Base-by-base conservation (phyloP, 2,329 filamentous ascomycete genomes). In the Fusarium neocosmosporiellum region DNA sequence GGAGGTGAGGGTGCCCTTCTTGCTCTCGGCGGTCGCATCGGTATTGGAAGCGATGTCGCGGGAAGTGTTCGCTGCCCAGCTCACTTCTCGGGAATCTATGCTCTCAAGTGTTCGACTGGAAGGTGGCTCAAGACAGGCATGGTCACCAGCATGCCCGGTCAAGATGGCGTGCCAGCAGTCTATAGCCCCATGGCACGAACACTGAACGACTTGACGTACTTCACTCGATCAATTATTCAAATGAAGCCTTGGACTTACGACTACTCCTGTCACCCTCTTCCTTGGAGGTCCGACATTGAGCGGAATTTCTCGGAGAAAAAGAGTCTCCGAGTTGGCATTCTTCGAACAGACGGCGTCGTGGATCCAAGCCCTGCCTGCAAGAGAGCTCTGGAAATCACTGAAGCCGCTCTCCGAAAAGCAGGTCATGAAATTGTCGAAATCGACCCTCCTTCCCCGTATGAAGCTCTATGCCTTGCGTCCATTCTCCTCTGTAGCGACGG, bases 141-240 rank as follows among this genome's bases (percentile, higher is more conserved):
- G 80, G 89, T 89, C 69, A 98, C 95, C 0, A 95, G 93, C 76
- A 98, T 98, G 94, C 91, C 93, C 0, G 96, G 96, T 0, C 95
- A 98, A 80, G 96, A 98, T 79, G 95, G 95, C 1, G 91, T 98
- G 34, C 91, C 94, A 1, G 94, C 92, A 71, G 94, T 98, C 22
- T 98, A 95, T 83, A 96, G 93, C 66, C 95, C 95, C 7, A 98
- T 98, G 96, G 90, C 95, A 4, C 89, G 95, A 61, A 98, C 95
- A 0, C 83, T 98, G 66, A 89, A 91, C 71, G 95, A 98, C 78
- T 84, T 98, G 69, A 88, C 88, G 1, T 98, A 97, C 83, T 98
- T 98, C 81, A 93, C 94, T 5, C 90, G 91, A 60, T 89, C 90
- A 9, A 84, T 98, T 63, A 89, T 98, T 63, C 84, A 89, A 59